Base-by-base conservation (phyloP, 129 eudicot species). In the Apium graveolens region DNA sequence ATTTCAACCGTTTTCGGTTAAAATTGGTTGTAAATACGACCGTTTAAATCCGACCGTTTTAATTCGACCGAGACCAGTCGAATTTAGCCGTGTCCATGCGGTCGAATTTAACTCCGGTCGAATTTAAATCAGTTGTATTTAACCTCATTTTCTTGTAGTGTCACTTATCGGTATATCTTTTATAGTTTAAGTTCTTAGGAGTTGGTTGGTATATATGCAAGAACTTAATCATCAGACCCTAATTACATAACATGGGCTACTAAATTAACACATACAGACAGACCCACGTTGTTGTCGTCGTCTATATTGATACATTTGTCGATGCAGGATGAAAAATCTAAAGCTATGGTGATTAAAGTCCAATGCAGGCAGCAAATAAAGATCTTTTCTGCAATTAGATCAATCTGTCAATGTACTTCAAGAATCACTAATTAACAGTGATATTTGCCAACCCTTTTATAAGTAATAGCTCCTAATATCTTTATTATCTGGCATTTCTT, bases 281-380 rank as follows among this genome's bases (percentile, higher is more conserved):
- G 24, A 69, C 26, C 0, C 74, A 35, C 44, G 16, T 32, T 60
- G 32, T 26, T n/a, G 16, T 60, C 32, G n/a, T n/a, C n/a, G n/a
- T n/a, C n/a, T 57, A 31, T 60, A 70, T 37, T 37, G 43, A 70
- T 16, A 70, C 46, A 43, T 26, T 74, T 66, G 49, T 29, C 14
- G 31, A 5, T 81, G 86, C 86, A 87, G 91, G 86, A 80, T 74
- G 84, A 82, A 34, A 35, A 81, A 49, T 76, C 73, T 51, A 14
- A 78, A 77, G 82, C 60, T 27, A 38, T 39, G 70, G 76, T 51
- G 75, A 78, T 20, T 6, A 32, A 8, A 70, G 13, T 37, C 26
- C 26, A 37, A 75, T 27, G 82, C 71, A 76, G 74, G 80, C 77
- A 81, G 63, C 80, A 49, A 77, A 87, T 78, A 87, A 35, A 18